Conservation (phyloP, 805 yeast genomes). For the Candida methanosorbosa region DNA sequence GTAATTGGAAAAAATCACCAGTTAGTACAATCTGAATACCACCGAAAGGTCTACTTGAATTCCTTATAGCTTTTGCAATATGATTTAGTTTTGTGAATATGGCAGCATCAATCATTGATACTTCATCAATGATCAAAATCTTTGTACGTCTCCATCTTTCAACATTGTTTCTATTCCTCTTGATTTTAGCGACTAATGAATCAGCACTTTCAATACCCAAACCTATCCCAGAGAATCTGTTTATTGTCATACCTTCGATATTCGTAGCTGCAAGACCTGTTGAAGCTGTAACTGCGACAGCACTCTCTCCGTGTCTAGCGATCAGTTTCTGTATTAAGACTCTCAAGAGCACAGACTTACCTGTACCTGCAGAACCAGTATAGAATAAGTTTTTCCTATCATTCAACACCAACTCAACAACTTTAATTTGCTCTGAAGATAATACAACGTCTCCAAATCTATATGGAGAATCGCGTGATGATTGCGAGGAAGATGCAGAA, state of each 20-base stretch:
- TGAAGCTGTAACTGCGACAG: conserved; percentile 86
- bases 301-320: conserved; percentile 30
- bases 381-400: conserved; percentile 52
- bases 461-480: no score
- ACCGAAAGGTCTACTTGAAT: conserved; percentile 64
- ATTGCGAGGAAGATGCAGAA: no score
- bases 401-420: conserved; percentile 43
- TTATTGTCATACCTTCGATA: conserved; percentile 85
- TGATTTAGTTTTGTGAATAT: conserved; percentile 67
- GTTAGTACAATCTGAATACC: conserved; percentile 85
- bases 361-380: conserved; percentile 86
- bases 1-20: conserved; percentile 96
- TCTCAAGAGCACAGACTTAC: conserved; percentile 64
- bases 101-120: conserved; percentile 85
- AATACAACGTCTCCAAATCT: conserved; percentile 3
- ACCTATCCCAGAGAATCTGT: conserved; percentile 81
- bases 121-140: conserved; percentile 82
- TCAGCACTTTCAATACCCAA: conserved; percentile 49
- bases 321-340: conserved; percentile 51
- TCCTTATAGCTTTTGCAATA: conserved; percentile 52
- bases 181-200: conserved; percentile 38
- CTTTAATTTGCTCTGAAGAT: conserved; percentile 32
- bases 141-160: conserved; percentile 58
- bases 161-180: conserved; percentile 31
- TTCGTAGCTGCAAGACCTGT: conserved; percentile 95